Evolutionary conservation across 768 basidiomycete genomes (phyloP).

Genomic region (Suillus variegatus): DNA sequence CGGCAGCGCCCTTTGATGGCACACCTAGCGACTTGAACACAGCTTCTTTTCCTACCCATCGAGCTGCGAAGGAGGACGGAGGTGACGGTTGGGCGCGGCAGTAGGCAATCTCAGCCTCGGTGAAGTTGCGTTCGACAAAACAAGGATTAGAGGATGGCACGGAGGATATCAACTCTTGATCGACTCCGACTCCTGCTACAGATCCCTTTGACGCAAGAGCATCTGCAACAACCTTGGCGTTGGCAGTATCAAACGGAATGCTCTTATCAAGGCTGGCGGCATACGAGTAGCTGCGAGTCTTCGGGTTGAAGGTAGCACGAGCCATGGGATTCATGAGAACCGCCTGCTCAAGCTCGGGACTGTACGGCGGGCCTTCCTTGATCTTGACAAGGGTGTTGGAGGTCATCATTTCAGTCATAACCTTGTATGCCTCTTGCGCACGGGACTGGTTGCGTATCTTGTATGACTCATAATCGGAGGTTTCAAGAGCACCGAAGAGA

Average conservation of each 20-base stretch:
- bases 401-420: slow-evolving; percentile 96
- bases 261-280: slow-evolving; percentile 57
- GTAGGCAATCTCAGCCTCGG: slow-evolving; percentile 82
- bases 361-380: slow-evolving; percentile 92
- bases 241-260: slow-evolving; percentile 59
- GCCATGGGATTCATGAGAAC: slow-evolving; percentile 94
- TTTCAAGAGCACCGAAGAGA: slow-evolving; percentile 81
- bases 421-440: slow-evolving; percentile 75
- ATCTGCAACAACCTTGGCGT: slow-evolving; percentile 64
- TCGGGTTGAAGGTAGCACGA: slow-evolving; percentile 75
- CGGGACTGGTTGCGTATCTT: slow-evolving; percentile 65
- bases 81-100: slow-evolving; percentile 86
- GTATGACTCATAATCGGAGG: slow-evolving; percentile 80
- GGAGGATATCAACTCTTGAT: slow-evolving; percentile 91
- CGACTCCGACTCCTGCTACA: slow-evolving; percentile 81
- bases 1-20: slow-evolving; percentile 87
- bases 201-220: slow-evolving; percentile 36
- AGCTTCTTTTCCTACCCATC: slow-evolving; percentile 98
- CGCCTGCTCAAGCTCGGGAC: slow-evolving; percentile 78
- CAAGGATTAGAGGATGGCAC: slow-evolving; percentile 88
- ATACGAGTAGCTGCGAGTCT: slow-evolving; percentile 88
- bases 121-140: slow-evolving; percentile 93
- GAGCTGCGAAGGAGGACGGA: slow-evolving; percentile 89
- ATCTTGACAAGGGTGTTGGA: slow-evolving; percentile 90
- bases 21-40: slow-evolving; percentile 95